A percentile compares a stretch with the other conserved stretches of the same genome.
Conservation (phyloP, 2,329 filamentous ascomycete genomes). For the Ustilaginoidea virens region DNA sequence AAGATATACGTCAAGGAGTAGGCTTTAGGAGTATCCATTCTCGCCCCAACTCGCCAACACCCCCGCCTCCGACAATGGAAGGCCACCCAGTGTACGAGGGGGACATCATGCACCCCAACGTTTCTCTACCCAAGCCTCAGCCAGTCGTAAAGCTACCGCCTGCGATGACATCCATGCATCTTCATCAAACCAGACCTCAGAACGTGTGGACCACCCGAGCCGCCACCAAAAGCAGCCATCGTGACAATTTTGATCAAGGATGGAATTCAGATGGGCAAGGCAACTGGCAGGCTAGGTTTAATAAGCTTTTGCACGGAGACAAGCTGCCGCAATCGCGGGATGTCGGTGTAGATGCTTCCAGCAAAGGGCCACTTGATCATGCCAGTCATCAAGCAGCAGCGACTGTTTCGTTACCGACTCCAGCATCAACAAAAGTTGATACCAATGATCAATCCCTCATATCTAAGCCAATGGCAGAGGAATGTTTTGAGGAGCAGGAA, state of each 20-base stretch:
- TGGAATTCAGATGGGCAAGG: constrained; percentile 15
- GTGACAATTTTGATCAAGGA: constrained; percentile 10
- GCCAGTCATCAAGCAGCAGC: constrained; percentile 32
- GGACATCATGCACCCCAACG: constrained; percentile 47
- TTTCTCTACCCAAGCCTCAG: constrained; percentile 52
- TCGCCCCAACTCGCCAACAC: constrained; percentile 44
- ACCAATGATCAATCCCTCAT: constrained; percentile 29
- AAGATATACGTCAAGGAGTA: constrained; percentile 30
- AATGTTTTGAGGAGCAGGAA: constrained; percentile 69
- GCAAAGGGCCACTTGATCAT: constrained; percentile 50
- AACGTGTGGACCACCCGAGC: constrained; percentile 21
- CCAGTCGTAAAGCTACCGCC: constrained; percentile 75
- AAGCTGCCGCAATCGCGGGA: constrained; percentile 44
- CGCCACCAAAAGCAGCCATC: constrained; percentile 15
- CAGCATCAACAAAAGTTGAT: constrained; percentile 10
- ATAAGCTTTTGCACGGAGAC: constrained; percentile 56
- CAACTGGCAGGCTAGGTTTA: constrained; percentile 73
- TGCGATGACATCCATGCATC: constrained; percentile 13
- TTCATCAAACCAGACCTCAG: constrained; percentile 11
- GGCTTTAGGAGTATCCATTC: constrained; percentile 19
- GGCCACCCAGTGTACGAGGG: constrained; percentile 61
- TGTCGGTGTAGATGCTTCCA: constrained; percentile 50
- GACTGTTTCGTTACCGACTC: constrained; percentile 51
- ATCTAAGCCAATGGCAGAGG: constrained; percentile 58
- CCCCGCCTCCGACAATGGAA: constrained; percentile 55